Evolutionary conservation across 73 alveolate genomes (phyloP), one percentile per base, ranked within the genome.

Genomic region (Blepharisma stoltei): DNA sequence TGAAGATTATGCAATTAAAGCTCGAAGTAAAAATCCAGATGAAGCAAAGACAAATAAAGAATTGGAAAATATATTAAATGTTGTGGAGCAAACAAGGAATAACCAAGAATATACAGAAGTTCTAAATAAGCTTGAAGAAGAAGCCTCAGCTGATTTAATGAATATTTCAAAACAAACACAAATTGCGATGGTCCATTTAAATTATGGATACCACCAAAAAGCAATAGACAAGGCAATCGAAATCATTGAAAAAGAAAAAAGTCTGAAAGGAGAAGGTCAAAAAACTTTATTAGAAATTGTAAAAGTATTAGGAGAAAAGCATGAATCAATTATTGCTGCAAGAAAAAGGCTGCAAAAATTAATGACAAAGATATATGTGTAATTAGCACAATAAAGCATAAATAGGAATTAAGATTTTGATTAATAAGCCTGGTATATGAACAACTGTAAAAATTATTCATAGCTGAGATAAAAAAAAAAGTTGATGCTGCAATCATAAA

Each of bases 321-420:
- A 60, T 60, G 48, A 14, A 2, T 60, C 23, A 38, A 60, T 38
- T n/a, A 60, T 14, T 1, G 46, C 73, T 8, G 23, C 73, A 20
- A 60, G 73, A 47, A 60, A 60, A 60, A 60, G 4, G 45, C 11
- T 60, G 46, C 73, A 60, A 60, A 60, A 38, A 14, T 25, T 60
- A 9, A 8, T 14, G 18, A 60, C 14, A 20, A 60, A 60, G 41
- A 32, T 32, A 32, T 32, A 32, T 32, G 41, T 32, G 41, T 32
- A 32, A 32, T 32, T 32, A 32, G 41, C 41, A 32, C 41, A 3
- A 32, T 32, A 32, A 32, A 32, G 3, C 41, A 32, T 32, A 32
- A 32, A 32, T 32, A 32, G 41, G 41, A 32, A 32, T 32, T 32
- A 32, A 32, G 41, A 32, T 32, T 32, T 32, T 3, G 3, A 32